A percentile compares a stretch with the other conserved stretches of the same genome.
Conservation (phyloP, 257 asterid species). For the Forsythia viridissima region DNA sequence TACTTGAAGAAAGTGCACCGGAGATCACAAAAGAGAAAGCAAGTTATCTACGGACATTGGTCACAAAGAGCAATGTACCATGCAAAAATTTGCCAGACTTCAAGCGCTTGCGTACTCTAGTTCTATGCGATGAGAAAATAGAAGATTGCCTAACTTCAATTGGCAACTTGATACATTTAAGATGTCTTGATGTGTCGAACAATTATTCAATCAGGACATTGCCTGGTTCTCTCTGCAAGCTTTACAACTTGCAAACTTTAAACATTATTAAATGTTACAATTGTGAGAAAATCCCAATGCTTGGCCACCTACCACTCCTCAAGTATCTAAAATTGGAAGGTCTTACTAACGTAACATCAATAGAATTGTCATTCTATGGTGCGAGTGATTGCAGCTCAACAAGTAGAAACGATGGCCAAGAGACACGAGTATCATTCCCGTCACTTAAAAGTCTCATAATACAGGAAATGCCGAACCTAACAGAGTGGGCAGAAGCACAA, state of each 20-base stretch:
- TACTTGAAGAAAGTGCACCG: too few relatives aligned
- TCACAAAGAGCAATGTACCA: neutral
- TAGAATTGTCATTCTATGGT: conserved; percentile 30
- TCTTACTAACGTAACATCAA: conserved; percentile 8
- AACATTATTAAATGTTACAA: neutral
- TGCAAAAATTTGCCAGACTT: neutral
- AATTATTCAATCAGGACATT: neutral
- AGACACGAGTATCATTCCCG: conserved; percentile 7
- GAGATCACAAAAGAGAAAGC: too few relatives aligned
- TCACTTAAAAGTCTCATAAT: conserved; percentile 16
- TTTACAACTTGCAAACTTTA: conserved; percentile 11
- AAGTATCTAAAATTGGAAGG: neutral
- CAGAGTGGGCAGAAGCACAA: conserved; percentile 16
- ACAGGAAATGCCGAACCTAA: conserved; percentile 12
- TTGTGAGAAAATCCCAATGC: conserved; percentile 26
- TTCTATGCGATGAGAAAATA: conserved; percentile 10
- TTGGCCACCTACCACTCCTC: conserved; percentile 31
- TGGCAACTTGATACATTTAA: conserved; percentile 15
- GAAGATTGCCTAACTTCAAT: conserved; percentile 13
- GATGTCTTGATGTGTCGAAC: conserved; percentile 15
- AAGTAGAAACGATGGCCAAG: neutral
- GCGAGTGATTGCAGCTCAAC: neutral
- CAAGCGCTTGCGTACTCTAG: conserved; percentile 7
- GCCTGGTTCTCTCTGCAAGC: conserved; percentile 21
- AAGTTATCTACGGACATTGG: conserved; percentile 17